phyloP scores from a whole-genome alignment of 2,329 filamentous ascomycete genomes.

The Fusarium clavum region DNA sequence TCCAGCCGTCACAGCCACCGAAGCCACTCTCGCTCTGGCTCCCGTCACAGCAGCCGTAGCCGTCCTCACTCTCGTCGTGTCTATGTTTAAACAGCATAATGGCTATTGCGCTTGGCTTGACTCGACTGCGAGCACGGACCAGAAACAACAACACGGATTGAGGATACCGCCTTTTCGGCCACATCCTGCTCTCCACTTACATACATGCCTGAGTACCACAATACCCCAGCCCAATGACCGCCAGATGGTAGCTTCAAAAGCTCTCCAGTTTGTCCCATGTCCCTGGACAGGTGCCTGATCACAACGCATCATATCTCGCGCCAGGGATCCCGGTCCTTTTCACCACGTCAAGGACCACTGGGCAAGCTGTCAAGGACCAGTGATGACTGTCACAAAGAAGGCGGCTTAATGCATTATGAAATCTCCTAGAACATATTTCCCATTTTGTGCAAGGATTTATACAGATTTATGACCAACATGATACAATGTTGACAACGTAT shows the following conservation, averaged over 20 bases:
- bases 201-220: constrained; percentile 25
- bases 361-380: constrained; percentile 1
- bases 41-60: constrained; percentile 56
- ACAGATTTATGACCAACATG: constrained; percentile 28
- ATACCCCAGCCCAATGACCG: constrained; percentile 31
- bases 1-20: constrained; percentile 57
- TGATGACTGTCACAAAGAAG: constrained; percentile 21
- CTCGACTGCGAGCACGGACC: not conserved
- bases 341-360: constrained; percentile 1
- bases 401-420: constrained; percentile 34
- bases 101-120: not conserved
- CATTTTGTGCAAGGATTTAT: constrained; percentile 14
- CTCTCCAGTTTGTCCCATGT: constrained; percentile 14
- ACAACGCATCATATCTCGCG: constrained; percentile 8
- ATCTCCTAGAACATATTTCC: constrained; percentile 21
- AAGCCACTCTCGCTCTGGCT: constrained; percentile 52
- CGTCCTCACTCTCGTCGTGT: constrained; percentile 63
- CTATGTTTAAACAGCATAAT: constrained; percentile 56
- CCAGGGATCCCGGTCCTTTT: not conserved
- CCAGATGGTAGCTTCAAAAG: constrained; percentile 19
- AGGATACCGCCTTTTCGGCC: constrained; percentile 3
- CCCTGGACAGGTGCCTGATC: constrained; percentile 3
- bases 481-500: constrained; percentile 29
- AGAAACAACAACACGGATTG: constrained; percentile 5
- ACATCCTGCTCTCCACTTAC: constrained; percentile 11